A percentile compares a stretch with the other conserved stretches of the same genome.
phyloP scores from a whole-genome alignment of 1,284 basidiomycete species.

The Cryptococcus floricola region DNA sequence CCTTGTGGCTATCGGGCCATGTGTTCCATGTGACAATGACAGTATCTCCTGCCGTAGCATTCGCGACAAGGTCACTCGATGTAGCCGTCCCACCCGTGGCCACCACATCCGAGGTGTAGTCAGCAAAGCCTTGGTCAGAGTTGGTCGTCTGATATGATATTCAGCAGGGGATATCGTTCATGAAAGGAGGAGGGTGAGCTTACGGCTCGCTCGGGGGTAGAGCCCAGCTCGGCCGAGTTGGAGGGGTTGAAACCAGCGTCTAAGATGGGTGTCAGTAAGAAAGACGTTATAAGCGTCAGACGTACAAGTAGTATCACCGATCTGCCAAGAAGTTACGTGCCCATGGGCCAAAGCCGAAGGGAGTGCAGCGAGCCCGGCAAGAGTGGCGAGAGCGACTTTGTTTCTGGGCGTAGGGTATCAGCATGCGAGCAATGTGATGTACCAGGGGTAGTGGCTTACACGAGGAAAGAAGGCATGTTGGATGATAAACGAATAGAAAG shows the following conservation, averaged over 20 bases:
- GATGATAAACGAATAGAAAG: neutral
- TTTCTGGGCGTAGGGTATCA: neutral
- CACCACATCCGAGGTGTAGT: constrained; percentile 15
- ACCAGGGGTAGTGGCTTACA: neutral
- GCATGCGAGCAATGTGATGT: too few species aligned
- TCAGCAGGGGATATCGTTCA: neutral
- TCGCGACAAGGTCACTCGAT: constrained; percentile 7
- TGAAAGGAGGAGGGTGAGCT: neutral
- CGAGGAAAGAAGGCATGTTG: neutral
- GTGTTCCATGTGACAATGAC: constrained; percentile 22
- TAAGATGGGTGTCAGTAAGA: neutral
- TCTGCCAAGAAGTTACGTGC: constrained; percentile 14
- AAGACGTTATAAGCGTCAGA: neutral
- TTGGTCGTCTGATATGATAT: constrained; percentile 8
- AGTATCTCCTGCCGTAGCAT: constrained; percentile 12
- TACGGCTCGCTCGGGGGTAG: constrained; percentile 16
- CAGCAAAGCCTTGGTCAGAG: constrained; percentile 24
- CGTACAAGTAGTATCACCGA: constrained; percentile 7
- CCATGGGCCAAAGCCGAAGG: constrained; percentile 19
- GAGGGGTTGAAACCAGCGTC: constrained; percentile 25
- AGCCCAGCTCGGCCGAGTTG: constrained; percentile 11
- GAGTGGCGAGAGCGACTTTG: neutral
- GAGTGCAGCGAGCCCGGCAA: neutral
- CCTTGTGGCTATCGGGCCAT: constrained; percentile 10
- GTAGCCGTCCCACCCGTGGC: constrained; percentile 22